These are phyloP conservation scores for Dovyalis caffra DNA, from an alignment of 345 rosid genomes.

Conservation along the genomic window DNA sequence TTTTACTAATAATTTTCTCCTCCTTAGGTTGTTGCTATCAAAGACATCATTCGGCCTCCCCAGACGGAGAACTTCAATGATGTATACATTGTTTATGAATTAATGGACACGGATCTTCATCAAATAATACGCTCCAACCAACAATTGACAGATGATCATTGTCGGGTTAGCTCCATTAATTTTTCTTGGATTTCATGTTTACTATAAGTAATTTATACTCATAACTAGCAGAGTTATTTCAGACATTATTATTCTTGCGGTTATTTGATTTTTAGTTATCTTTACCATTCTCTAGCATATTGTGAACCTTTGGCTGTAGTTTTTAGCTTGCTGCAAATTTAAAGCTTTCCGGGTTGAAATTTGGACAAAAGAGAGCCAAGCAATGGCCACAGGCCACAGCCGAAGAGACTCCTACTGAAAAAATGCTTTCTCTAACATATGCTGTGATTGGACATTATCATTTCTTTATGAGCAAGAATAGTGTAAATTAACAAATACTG, in stretches of 20 bases:
- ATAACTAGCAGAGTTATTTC: neutral
- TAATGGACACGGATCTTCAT: conserved; percentile 97
- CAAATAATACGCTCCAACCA: conserved; percentile 90
- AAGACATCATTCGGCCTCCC: conserved; percentile 91
- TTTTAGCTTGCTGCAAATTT: neutral
- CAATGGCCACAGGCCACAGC: neutral
- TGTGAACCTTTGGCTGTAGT: neutral
- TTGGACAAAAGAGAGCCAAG: neutral
- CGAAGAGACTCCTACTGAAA: neutral
- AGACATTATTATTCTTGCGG: neutral
- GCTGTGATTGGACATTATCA: neutral
- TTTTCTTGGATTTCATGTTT: neutral
- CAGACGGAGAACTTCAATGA: conserved; percentile 87
- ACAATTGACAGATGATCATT: conserved; percentile 75
- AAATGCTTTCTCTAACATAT: neutral
- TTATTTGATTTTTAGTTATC: neutral
- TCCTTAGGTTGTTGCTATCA: conserved; percentile 72
- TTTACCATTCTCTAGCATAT: neutral
- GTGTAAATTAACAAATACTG: neutral
- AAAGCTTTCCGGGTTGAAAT: neutral
- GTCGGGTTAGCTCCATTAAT: conserved; percentile 51
- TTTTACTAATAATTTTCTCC: conserved; percentile 2
- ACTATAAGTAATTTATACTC: neutral
- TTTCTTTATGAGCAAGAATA: neutral
- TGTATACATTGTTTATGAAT: conserved; percentile 85